A percentile compares a stretch with the other conserved stretches of the same genome.
phyloP scores from a whole-genome alignment of 441 rosid genomes.

The Jatropha multifida region DNA sequence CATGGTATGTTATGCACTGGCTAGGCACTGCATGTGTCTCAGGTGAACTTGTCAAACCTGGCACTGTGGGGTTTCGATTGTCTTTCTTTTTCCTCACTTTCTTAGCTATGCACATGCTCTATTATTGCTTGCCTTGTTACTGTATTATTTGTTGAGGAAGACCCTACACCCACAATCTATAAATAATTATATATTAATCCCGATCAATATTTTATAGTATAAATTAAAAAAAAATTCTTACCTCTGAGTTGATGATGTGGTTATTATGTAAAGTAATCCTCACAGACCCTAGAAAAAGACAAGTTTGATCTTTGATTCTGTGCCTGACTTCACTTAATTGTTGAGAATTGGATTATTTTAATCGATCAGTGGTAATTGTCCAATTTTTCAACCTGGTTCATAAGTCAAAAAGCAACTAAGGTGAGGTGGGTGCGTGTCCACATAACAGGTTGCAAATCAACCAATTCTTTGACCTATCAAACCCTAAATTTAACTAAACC shows the following conservation, averaged over 20 bases:
- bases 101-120: not conserved
- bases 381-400: not conserved
- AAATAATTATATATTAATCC: no score
- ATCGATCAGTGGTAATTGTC: no score
- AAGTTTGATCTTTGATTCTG: no score
- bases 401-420: constrained; percentile 13
- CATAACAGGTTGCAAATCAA: not conserved
- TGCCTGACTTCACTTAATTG: no score
- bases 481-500: not conserved
- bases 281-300: no score
- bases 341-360: no score
- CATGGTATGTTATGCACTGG: not conserved
- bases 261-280: no score
- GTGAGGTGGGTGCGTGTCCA: not conserved
- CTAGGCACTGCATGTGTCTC: not conserved
- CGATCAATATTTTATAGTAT: no score
- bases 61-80: constrained; percentile 19
- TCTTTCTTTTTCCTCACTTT: not conserved
- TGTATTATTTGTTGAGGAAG: not conserved
- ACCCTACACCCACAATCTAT: no score
- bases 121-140: constrained; percentile 5
- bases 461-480: not conserved
- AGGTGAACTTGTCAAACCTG: constrained; percentile 8
- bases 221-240: no score
- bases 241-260: no score